A percentile compares a stretch with the other conserved stretches of the same genome.
Conservation (phyloP, 2,329 filamentous ascomycete species). For the Cucurbitaria berberidis region DNA sequence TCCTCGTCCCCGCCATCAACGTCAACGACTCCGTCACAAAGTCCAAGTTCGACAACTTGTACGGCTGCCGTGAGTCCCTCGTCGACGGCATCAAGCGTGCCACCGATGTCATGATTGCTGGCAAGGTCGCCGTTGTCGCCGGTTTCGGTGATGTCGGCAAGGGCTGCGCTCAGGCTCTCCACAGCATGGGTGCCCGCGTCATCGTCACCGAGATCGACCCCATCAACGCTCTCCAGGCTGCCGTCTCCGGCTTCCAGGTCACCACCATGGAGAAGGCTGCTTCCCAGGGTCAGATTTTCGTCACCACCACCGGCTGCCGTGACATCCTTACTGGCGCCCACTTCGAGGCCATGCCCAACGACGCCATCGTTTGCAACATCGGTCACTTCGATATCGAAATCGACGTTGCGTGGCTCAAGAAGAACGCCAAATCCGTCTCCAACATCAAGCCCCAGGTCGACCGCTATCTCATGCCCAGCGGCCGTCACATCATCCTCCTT, state of each 20-base stretch:
- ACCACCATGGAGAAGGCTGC: constrained; percentile 98
- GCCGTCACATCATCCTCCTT: constrained; percentile 96
- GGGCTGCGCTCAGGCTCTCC: constrained; percentile 94
- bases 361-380: constrained; percentile 99
- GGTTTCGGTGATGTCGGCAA: constrained; percentile 99
- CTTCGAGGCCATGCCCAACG: constrained; percentile 95
- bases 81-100: constrained; percentile 99
- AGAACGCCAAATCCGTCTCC: constrained; percentile 88
- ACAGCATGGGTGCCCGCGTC: constrained; percentile 96
- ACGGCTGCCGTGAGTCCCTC: constrained; percentile 98
- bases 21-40: constrained; percentile 99
- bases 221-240: constrained; percentile 99
- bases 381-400: constrained; percentile 99
- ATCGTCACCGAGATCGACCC: constrained; percentile 96
- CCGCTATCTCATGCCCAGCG: constrained; percentile 92
- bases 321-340: constrained; percentile 92
- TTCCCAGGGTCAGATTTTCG: constrained; percentile 90
- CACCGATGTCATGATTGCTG: constrained; percentile 99
- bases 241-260: constrained; percentile 96
- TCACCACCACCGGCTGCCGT: constrained; percentile 98
- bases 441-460: constrained; percentile 99
- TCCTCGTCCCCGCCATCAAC: constrained; percentile 94
- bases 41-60: constrained; percentile 99
- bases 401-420: constrained; percentile 99
- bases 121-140: constrained; percentile 96